These are phyloP conservation scores for Yamadazyma dendronema DNA, from an alignment of 1,139 yeast genomes.

Conservation along the genomic window DNA sequence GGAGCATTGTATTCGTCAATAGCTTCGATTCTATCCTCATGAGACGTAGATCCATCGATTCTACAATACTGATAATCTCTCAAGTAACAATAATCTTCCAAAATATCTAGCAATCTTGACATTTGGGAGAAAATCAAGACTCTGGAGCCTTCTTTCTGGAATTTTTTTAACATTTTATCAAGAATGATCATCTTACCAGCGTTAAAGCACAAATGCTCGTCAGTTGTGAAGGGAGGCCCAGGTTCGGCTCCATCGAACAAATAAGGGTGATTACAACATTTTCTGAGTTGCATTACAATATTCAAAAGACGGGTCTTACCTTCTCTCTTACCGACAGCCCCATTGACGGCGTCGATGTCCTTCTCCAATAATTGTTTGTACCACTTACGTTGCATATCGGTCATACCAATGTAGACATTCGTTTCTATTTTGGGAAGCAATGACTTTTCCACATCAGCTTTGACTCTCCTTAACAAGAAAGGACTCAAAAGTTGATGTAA, in stretches of 20 bases:
- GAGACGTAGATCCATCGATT: conserved; percentile 93
- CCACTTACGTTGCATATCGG: conserved; percentile 92
- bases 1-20: conserved; percentile 90
- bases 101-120: conserved; percentile 86
- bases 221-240: conserved; percentile 97
- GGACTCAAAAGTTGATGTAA: conserved; percentile 85
- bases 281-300: conserved; percentile 94
- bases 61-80: conserved; percentile 86
- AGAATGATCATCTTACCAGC: conserved; percentile 88
- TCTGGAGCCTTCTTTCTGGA: conserved; percentile 78
- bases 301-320: conserved; percentile 87
- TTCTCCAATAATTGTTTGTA: conserved; percentile 84
- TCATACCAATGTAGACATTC: conserved; percentile 89
- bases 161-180: conserved; percentile 75
- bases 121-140: conserved; percentile 93
- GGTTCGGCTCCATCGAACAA: conserved; percentile 98
- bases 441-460: conserved; percentile 89
- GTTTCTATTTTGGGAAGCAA: conserved; percentile 87
- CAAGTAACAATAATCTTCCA: conserved; percentile 89
- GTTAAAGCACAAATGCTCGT: conserved; percentile 85
- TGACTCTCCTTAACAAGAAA: conserved; percentile 83
- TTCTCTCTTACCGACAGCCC: conserved; percentile 83
- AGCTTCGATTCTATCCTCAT: conserved; percentile 88
- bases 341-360: conserved; percentile 95
- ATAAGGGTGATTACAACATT: conserved; percentile 97